A percentile compares a stretch with the other conserved stretches of the same genome.
Evolutionary conservation across 2,329 filamentous ascomycete genomes (phyloP).

Genomic region (Arthrinium phaeospermum): DNA sequence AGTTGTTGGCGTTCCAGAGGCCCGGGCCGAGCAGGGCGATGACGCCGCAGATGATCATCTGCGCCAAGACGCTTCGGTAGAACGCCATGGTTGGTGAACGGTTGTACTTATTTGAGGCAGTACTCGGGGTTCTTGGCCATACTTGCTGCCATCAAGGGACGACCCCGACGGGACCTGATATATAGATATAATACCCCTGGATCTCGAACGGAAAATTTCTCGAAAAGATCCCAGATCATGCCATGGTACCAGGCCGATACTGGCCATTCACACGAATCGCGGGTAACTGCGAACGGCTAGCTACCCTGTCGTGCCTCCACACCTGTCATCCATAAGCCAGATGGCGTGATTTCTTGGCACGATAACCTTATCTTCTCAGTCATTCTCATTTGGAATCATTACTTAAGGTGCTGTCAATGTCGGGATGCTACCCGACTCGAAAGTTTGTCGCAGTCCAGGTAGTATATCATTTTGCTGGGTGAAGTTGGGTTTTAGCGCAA

Average conservation of each 20-base stretch:
- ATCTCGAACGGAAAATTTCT: neutral
- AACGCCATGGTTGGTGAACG: constrained; percentile 53
- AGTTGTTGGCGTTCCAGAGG: constrained; percentile 78
- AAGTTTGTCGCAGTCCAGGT: neutral
- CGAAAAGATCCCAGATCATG: neutral
- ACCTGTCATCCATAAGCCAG: neutral
- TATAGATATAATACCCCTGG: neutral
- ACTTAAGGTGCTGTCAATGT: neutral
- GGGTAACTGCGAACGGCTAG: neutral
- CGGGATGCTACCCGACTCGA: neutral
- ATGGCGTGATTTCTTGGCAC: constrained; percentile 9
- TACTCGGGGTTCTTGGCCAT: neutral
- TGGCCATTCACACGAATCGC: neutral
- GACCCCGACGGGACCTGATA: neutral
- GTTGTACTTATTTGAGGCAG: no score
- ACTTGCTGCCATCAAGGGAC: neutral
- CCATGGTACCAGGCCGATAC: neutral
- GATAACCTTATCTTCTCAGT: constrained; percentile 1
- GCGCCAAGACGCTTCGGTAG: constrained; percentile 75
- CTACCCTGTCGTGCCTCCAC: neutral
- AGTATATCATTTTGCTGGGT: neutral
- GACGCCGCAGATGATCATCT: constrained; percentile 72
- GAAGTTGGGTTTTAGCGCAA: neutral
- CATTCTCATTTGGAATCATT: constrained; percentile 12
- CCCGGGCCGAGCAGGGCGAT: constrained; percentile 75